Evolutionary conservation across 768 basidiomycete genomes (phyloP).

Genomic region (Coprinellus aureogranulatus): DNA sequence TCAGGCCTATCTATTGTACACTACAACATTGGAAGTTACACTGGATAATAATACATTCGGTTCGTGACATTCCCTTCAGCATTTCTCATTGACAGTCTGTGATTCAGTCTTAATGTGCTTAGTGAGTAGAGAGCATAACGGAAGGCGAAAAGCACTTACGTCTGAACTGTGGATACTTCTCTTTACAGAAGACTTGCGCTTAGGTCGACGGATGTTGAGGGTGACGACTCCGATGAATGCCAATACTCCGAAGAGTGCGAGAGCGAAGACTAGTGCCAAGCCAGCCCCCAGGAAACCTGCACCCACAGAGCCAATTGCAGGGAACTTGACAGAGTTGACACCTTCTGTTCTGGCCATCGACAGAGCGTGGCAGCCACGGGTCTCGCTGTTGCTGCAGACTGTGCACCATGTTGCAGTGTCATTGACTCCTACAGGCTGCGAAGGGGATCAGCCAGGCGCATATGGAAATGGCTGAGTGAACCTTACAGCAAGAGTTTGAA

Average conservation of each 20-base stretch:
- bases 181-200: neutral
- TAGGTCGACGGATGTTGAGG: constrained; percentile 23
- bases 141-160: neutral
- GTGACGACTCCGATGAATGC: constrained; percentile 40
- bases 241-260: constrained; percentile 37
- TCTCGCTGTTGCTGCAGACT: constrained; percentile 53
- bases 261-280: constrained; percentile 42
- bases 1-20: constrained; percentile 2
- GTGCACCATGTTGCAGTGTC: constrained; percentile 58
- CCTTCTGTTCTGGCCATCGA: constrained; percentile 32
- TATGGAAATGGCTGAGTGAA: no score
- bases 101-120: neutral
- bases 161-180: neutral
- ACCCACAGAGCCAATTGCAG: constrained; percentile 38
- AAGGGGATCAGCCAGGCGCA: no score
- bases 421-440: constrained; percentile 49
- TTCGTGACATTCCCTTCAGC: neutral
- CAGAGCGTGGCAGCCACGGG: constrained; percentile 56
- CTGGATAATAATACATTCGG: neutral
- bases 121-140: neutral
- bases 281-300: constrained; percentile 71
- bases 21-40: constrained; percentile 3
- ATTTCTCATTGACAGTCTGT: neutral
- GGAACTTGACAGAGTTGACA: constrained; percentile 20
- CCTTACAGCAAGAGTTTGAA: constrained; percentile 36